phyloP scores from a whole-genome alignment of 2,329 filamentous ascomycete species.

The Aureobasidium pullulans region DNA sequence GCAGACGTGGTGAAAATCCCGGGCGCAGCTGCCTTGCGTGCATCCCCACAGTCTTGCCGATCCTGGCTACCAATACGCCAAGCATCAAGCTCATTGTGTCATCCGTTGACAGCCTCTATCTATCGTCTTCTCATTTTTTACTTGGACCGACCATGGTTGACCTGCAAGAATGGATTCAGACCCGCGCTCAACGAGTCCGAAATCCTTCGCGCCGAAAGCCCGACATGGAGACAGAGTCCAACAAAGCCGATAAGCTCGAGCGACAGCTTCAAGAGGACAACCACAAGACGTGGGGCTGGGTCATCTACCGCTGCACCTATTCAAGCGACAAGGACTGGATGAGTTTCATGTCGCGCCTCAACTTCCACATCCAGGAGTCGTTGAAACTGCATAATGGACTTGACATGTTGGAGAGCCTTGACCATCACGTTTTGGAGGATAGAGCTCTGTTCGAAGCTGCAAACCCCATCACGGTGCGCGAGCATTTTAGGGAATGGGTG shows the following conservation, averaged over 20 bases:
- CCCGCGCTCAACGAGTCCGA: no score
- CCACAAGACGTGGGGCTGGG: slow-evolving; percentile 18
- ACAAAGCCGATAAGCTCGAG: slow-evolving; percentile 16
- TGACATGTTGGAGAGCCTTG: slow-evolving; percentile 14
- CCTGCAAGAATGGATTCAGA: no score
- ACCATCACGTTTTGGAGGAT: slow-evolving; percentile 16
- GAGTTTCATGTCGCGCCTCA: slow-evolving; percentile 14
- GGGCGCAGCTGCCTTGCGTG: no score
- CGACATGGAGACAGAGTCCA: not conserved
- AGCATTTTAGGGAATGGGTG: slow-evolving; percentile 16
- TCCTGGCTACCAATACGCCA: no score
- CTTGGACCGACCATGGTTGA: no score
- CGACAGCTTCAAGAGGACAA: slow-evolving; percentile 16
- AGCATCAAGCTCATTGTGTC: no score
- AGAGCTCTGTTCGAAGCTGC: slow-evolving; percentile 10
- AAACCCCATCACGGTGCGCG: slow-evolving; percentile 9
- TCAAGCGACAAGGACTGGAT: slow-evolving; percentile 16
- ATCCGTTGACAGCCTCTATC: no score
- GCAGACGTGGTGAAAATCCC: no score
- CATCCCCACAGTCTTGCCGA: no score
- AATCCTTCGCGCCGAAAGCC: no score
- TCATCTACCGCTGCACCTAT: slow-evolving; percentile 19
- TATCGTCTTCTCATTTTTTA: no score
- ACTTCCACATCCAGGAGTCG: not conserved
- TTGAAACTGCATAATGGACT: slow-evolving; percentile 11